Base-by-base conservation (phyloP, 495 filamentous ascomycete species). In the Tuber magnatum region DNA sequence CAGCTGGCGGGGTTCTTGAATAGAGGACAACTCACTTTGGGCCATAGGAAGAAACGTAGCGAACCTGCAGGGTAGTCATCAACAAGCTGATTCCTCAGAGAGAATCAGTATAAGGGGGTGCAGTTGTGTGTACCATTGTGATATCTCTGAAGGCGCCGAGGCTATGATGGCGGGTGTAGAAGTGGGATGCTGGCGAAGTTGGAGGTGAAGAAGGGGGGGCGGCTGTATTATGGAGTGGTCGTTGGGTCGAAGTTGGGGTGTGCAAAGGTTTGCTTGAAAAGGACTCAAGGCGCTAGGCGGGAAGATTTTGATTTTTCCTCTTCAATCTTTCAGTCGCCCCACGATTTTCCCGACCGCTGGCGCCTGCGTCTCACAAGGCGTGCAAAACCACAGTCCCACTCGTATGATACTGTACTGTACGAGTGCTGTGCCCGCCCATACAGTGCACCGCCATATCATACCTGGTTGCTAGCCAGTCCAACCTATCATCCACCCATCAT, bases 1-100 rank as follows among this genome's bases (percentile, higher is more conserved):
- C 7, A 32, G 51, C n/a, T 4, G 51, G 28, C 12, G 8, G 56
- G 28, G 56, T 35, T 32, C 51, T 65, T 28, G 1, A 65, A 35
- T 0, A 65, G 77, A 28, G 39, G 71, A 22, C 20, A 35, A 69
- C 80, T 73, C 73, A 82, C 80, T 77, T 82, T 35, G 80, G 80
- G 70, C 80, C 80, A 65, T 77, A 73, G 48, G 76, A 73, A 76
- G 80, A 82, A 69, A 56, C 48, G 74, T 82, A 82, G 74, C 68
- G 70, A 70, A 73, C 72, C 80, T 81, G 74, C 42, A 65, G 70
- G 56, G 43, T 40, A 56, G 43, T 46, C 65, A 77, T 79, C 74
- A 79, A 72, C 32, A 72, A 79, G 77, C 76, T 70, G 72, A 48
- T 74, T 65, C 46, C 18, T 68, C 38, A 46, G 38, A 61, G 71